Base-by-base conservation (phyloP, 176 grass and related monocot genomes). In the Raddia guianensis region DNA sequence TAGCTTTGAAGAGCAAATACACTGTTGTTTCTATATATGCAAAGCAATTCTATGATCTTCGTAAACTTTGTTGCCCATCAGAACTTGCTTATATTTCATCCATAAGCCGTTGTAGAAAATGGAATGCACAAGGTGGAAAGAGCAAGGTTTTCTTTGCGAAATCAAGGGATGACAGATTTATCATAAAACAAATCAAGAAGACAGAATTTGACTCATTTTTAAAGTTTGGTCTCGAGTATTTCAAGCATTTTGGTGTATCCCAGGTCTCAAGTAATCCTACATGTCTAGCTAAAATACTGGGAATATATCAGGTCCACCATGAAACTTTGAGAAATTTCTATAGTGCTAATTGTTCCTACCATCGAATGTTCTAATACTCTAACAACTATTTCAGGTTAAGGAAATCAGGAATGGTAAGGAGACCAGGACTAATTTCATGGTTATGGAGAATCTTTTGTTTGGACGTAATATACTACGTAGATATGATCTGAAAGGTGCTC, bases 381-480 rank as follows among this genome's bases (percentile, higher is more conserved):
- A 56, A 74, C 61, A 40, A 49, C 7, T 54, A 70, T 55, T 68
- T 53, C 63, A 95, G 92, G 90, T 98, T 72, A 82, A 89, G 44
- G 79, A 94, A 91, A 74, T 80, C 56, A 91, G 83, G 86, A 89
- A 86, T 15, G 90, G 92, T 12, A 98, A 92, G 82, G 90, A 94
- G 75, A 89, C 85, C 59, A 88, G 75, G 56, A 83, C 71, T 84
- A 93, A 92, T 85, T 84, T 93, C 72, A 93, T 98, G 90, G 88
- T 98, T 85, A 98, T 95, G 90, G 95, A 98, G 84, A 98, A 98
- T 82, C 83, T 95, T 87, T 73, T 95, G 12, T 98, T 87, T 89
- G 95, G 95, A 53, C 95, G 59, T 80, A 82, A 89, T 74, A 59
- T 98, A 73, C 45, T 85, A 77, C 83, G 87, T 15, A 85, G 64